Base-by-base conservation (phyloP, 352 stramenopile genomes). In the Globisporangium cederbergense region DNA sequence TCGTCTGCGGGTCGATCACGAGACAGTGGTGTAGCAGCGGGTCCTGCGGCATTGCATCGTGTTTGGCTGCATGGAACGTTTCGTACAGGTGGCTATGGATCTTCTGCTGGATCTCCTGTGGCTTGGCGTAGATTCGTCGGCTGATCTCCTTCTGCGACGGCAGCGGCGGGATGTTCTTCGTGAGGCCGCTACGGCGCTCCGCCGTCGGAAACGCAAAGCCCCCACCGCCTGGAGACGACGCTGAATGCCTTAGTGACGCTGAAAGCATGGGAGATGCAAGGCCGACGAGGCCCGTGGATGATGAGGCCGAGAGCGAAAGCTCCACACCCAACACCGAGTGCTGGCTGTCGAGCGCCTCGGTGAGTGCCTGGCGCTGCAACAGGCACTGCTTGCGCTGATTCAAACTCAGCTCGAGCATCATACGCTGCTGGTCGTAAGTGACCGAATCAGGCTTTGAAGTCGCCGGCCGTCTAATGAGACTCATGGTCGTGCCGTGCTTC, bases 331-430 rank as follows among this genome's bases (percentile, higher is more conserved):
- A 75, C 9, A 92, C 83, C 11, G 83, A 90, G 56, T 89, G 78
- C 14, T 72, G 74, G 25, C 65, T 77, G 4, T 69, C 68, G 11
- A 90, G 65, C 4, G 70, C 75, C 14, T 77, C 32, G 13, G 73
- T 64, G 3, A 90, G 70, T 34, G 73, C 64, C 46, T 86, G 74
- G 2, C 75, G 79, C 60, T 88, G 72, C 34, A 68, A 65, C 10
- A 81, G 59, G 49, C 83, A 90, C 53, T 86, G 78, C 42, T 88
- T 86, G 10, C 78, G 76, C 65, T 90, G 83, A 16, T 84, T 86
- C 4, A 92, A 65, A 65, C 68, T 79, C 20, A 92, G 70, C 63
- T 92, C 81, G n/a, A 92, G 51, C 55, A 92, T 57, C 71, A 92
- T 90, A 11, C 71, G 75, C 3, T 79, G 62, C 60, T 80, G 79